Percentiles rank a stretch among this genome's conserved stretches.
Evolutionary conservation across 805 yeast species (phyloP).

Genomic region (Blastobotrys parvus): DNA sequence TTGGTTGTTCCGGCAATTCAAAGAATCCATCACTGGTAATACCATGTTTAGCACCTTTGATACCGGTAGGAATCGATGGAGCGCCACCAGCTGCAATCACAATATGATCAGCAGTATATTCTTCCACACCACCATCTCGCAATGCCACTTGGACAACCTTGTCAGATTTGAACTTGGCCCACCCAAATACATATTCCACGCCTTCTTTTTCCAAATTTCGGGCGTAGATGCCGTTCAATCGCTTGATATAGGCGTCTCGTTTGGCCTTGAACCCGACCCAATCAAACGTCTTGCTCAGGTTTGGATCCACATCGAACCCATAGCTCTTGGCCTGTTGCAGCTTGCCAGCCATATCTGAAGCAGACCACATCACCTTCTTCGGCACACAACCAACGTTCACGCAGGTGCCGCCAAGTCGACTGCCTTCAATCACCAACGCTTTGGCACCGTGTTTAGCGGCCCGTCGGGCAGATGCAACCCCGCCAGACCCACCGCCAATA

Average conservation of each 20-base stretch:
- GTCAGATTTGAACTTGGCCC: conserved; percentile 55
- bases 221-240: conserved; percentile 90
- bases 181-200: conserved; percentile 80
- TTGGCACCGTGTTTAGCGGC: conserved; percentile 91
- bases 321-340: conserved; percentile 70
- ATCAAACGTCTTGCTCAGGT: conserved; percentile 55
- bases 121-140: conserved; percentile 49
- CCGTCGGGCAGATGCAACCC: conserved; percentile 96
- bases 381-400: conserved; percentile 99
- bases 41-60: conserved; percentile 79
- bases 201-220: conserved; percentile 80
- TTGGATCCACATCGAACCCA: conserved; percentile 59
- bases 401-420: conserved; percentile 91
- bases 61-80: conserved; percentile 57
- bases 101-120: conserved; percentile 71
- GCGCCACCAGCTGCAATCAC: conserved; percentile 92
- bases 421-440: conserved; percentile 71
- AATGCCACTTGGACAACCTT: conserved; percentile 62
- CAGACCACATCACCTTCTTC: conserved; percentile 98
- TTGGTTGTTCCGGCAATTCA: conserved; percentile 71
- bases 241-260: conserved; percentile 82
- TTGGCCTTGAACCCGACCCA: conserved; percentile 78
- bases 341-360: conserved; percentile 78
- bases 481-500: conserved; percentile 99
- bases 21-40: conserved; percentile 89